phyloP scores from a whole-genome alignment of 805 yeast genomes.

The Lipomyces spencermartinsiae region DNA sequence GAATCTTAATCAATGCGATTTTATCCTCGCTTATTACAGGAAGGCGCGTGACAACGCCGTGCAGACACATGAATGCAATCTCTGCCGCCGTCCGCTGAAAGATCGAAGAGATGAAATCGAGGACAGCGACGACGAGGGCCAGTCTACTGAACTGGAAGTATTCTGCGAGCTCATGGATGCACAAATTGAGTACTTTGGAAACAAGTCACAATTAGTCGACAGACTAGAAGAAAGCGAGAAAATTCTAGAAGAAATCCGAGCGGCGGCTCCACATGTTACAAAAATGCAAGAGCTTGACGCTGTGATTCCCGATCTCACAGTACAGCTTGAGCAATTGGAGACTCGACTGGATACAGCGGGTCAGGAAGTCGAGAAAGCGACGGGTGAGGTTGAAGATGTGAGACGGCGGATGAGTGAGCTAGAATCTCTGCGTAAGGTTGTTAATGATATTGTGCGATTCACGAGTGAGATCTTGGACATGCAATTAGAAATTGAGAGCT shows the following conservation, averaged over 20 bases:
- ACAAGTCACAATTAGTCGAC: conserved; percentile 19
- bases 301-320: conserved; percentile 42
- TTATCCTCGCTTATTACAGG: conserved; percentile 70
- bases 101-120: conserved; percentile 38
- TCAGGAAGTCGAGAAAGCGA: conserved; percentile 24
- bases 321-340: conserved; percentile 39
- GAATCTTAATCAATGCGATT: conserved; percentile 62
- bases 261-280: conserved; percentile 27
- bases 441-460: conserved; percentile 43
- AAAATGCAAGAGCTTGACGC: conserved; percentile 32
- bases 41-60: conserved; percentile 72
- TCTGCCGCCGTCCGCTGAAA: conserved; percentile 74
- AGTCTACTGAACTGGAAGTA: conserved; percentile 44
- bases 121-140: conserved; percentile 36
- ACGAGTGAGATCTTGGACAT: conserved; percentile 42
- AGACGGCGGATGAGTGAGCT: conserved; percentile 38
- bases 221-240: conserved; percentile 34
- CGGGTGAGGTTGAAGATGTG: conserved; percentile 16
- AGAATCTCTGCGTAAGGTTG: conserved; percentile 44
- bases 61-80: conserved; percentile 62
- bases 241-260: conserved; percentile 30
- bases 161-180: conserved; percentile 21
- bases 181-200: conserved; percentile 3
- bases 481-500: conserved; percentile 38
- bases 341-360: conserved; percentile 15